phyloP scores from a whole-genome alignment of 768 basidiomycete species.

The Mrakia gelida region DNA sequence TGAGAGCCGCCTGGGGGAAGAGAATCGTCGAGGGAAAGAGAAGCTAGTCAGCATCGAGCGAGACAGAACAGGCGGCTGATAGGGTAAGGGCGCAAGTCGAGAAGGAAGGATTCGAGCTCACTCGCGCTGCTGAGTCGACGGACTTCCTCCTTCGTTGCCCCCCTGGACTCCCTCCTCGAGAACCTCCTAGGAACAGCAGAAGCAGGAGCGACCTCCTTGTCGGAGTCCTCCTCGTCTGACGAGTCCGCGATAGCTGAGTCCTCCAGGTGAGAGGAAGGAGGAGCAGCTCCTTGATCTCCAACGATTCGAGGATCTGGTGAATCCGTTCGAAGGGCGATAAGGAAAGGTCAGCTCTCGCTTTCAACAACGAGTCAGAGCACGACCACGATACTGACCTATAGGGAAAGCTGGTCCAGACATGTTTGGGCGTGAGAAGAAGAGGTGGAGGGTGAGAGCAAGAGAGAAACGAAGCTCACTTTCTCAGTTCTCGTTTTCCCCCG shows the following conservation, averaged over 20 bases:
- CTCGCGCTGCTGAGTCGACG: not conserved
- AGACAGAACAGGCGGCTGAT: not conserved
- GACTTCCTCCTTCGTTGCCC: not conserved
- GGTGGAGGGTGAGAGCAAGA: not conserved
- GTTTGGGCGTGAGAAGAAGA: too few species aligned
- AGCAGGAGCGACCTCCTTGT: not conserved
- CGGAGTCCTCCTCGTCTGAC: conserved; percentile 12
- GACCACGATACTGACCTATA: not conserved
- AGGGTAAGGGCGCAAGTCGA: not conserved
- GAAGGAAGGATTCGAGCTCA: not conserved
- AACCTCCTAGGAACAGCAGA: conserved; percentile 21
- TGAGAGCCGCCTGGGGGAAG: not conserved
- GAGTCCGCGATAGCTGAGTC: conserved; percentile 26
- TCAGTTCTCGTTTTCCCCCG: too few species aligned
- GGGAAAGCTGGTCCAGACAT: conserved; percentile 25
- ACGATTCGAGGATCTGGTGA: conserved; percentile 20
- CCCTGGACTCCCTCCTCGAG: conserved; percentile 15
- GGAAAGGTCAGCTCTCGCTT: not conserved
- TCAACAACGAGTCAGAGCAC: too few species aligned
- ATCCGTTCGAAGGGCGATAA: not conserved
- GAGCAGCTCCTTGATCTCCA: not conserved
- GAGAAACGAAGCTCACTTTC: not conserved
- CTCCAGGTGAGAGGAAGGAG: not conserved
- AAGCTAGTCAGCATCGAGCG: not conserved
- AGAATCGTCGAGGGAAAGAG: not conserved